A percentile compares a stretch with the other conserved stretches of the same genome.
Conservation (phyloP, 176 grass and related monocot genomes). For the Hyparrhenia diplandra region DNA sequence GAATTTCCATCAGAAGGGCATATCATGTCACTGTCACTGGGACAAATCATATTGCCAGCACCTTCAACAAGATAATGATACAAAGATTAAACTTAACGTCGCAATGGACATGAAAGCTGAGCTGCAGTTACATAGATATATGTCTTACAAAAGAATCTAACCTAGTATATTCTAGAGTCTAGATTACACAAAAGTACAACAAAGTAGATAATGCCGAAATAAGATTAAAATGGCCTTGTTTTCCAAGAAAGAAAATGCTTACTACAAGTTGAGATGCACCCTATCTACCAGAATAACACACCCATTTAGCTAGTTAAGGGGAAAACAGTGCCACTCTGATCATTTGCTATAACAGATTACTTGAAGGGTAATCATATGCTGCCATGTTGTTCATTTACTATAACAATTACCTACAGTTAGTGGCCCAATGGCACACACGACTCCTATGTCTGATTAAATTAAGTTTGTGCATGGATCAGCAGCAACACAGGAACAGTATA, state of each 20-base stretch:
- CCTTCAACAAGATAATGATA: slow-evolving; percentile 31
- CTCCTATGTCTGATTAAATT: not conserved
- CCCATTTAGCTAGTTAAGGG: not conserved
- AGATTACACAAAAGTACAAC: not conserved
- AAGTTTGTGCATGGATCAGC: not conserved
- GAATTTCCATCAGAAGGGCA: not conserved
- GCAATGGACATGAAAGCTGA: not conserved
- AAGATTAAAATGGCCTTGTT: not conserved
- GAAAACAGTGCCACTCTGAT: not conserved
- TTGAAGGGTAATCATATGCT: not conserved
- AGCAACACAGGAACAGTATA: not conserved
- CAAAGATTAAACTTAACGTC: not conserved
- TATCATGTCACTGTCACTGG: not conserved
- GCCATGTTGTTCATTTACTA: not conserved
- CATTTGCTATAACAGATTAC: not conserved
- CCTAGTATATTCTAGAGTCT: not conserved
- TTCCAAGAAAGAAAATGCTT: not conserved
- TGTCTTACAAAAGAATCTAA: no score
- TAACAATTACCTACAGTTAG: not conserved
- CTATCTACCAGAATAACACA: not conserved
- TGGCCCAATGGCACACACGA: not conserved
- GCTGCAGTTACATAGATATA: not conserved
- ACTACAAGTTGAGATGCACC: not conserved
- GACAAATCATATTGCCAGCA: slow-evolving; percentile 11
- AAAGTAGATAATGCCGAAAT: not conserved